Percentiles rank a stretch among this genome's conserved stretches.
Conservation (phyloP, 2,329 filamentous ascomycete genomes). For the Septoria linicola region DNA sequence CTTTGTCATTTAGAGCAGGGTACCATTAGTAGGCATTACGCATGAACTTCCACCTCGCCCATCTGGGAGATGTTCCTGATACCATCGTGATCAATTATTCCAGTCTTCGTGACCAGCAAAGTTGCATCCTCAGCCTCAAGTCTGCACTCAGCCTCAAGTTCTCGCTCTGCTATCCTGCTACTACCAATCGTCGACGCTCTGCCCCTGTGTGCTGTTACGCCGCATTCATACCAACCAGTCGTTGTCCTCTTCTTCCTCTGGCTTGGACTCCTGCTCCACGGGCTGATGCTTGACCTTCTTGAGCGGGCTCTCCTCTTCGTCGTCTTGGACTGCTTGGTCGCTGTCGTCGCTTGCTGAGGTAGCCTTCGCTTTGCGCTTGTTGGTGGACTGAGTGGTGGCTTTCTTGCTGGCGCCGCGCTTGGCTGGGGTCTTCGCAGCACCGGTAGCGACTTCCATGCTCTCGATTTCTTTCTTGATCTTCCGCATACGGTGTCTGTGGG, state of each 20-base stretch:
- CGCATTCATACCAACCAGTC: too few species aligned
- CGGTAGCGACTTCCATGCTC: conserved; percentile 1
- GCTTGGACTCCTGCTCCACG: conserved; percentile 3
- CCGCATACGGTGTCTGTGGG: conserved; percentile 5
- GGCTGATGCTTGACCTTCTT: conserved; percentile 10
- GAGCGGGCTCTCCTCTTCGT: conserved; percentile 1
- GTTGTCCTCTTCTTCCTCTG: not conserved
- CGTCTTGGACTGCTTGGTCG: conserved; percentile 2
- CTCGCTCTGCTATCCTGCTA: too few species aligned
- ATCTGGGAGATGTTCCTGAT: too few species aligned
- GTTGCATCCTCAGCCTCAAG: too few species aligned
- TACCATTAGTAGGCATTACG: too few species aligned
- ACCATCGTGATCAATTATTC: too few species aligned
- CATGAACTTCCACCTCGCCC: too few species aligned
- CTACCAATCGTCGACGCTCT: too few species aligned
- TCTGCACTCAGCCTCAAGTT: too few species aligned
- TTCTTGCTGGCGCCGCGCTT: conserved; percentile 12
- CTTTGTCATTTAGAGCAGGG: too few species aligned
- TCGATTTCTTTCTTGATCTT: conserved; percentile 11
- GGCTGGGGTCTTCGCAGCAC: not conserved
- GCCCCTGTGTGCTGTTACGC: too few species aligned
- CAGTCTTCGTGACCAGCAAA: too few species aligned
- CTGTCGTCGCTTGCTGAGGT: not conserved
- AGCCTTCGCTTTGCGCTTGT: conserved; percentile 10
- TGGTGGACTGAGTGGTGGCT: not conserved